Base-by-base conservation (phyloP, 1,284 basidiomycete species). In the Boletus mariae region DNA sequence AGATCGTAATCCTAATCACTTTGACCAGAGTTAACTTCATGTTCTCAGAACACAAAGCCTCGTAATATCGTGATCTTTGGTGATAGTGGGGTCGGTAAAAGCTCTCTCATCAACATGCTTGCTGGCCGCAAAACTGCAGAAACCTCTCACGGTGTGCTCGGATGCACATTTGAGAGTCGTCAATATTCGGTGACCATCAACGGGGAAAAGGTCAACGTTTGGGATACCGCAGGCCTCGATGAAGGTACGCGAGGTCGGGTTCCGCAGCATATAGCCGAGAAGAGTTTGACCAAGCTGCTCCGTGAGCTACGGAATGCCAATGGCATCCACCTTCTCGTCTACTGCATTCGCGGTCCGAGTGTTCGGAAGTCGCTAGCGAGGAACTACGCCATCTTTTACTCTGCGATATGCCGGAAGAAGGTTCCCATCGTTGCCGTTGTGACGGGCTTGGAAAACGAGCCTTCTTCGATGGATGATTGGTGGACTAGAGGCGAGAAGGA, bases 71-170 rank as follows among this genome's bases (percentile, higher is more conserved):
- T 67, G n/a, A 42, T 67, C 40, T 67, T 67, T 20, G 69, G 65
- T 6, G 69, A 70, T 31, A 71, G 66, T n/a, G 69, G 65, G 15
- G 66, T 66, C 3, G 65, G 65, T 13, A 70, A 67, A 56, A 71
- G 69, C 41, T 65, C 65, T 12, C 42, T 71, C 0, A 56, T 67
- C 29, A 71, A 67, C 51, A 64, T 71, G 62, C 56, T 67, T 15
- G 59, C 63, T 25, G 64, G 64, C 32, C n/a, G 28, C 28, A 54
- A 64, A 29, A 57, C 46, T 3, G 69, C 65, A 1, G 38, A 51
- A 34, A 67, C 67, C 9, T 71, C 69, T 4, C 50, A 45, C 37
- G 62, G 65, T 23, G 69, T 50, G n/a, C 52, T 57, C 6, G 57
- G 69, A 28, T 71, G 69, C 57, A 71, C 65, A 12, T 67, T 67